These are phyloP conservation scores for Picea glauca DNA, from an alignment of 75 land plant species.

Conservation along the genomic window DNA sequence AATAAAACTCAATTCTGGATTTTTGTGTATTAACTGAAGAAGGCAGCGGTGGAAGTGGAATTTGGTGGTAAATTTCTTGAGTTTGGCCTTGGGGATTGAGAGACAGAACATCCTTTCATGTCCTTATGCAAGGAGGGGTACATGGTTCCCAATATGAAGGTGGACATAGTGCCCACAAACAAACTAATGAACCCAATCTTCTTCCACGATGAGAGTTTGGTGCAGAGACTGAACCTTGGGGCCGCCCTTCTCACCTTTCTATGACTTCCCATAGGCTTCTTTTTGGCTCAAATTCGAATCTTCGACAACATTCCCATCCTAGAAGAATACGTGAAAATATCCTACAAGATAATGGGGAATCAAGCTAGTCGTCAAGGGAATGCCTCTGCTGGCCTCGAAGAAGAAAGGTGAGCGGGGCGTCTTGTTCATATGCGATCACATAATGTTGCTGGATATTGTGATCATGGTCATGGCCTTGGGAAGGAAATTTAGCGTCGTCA, in stretches of 20 bases:
- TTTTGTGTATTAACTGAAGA: too few species aligned
- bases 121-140: constrained; percentile 45
- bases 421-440: constrained; percentile 86
- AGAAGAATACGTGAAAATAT: constrained; percentile 28
- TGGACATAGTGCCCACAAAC: constrained; percentile 53
- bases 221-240: constrained; percentile 67
- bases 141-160: constrained; percentile 44
- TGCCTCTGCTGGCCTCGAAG: constrained; percentile 54
- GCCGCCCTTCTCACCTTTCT: constrained; percentile 62
- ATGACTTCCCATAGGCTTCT: constrained; percentile 79
- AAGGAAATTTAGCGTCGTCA: constrained; percentile 71
- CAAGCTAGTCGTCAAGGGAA: constrained; percentile 66
- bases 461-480: constrained; percentile 72
- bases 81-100: neutral
- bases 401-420: constrained; percentile 53
- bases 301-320: constrained; percentile 61
- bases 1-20: too few species aligned
- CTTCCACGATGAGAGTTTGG: constrained; percentile 90
- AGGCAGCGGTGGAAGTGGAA: neutral
- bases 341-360: constrained; percentile 63
- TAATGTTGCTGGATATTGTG: constrained; percentile 81
- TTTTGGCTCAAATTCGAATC: constrained; percentile 57
- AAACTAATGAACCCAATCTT: constrained; percentile 59
- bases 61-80: neutral
- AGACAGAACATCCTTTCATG: too few species aligned